Percentiles rank a stretch among this genome's conserved stretches.
These are phyloP conservation scores for Ophiostoma sp. DNA, from an alignment of 2,329 filamentous ascomycete species.

Conservation along the genomic window DNA sequence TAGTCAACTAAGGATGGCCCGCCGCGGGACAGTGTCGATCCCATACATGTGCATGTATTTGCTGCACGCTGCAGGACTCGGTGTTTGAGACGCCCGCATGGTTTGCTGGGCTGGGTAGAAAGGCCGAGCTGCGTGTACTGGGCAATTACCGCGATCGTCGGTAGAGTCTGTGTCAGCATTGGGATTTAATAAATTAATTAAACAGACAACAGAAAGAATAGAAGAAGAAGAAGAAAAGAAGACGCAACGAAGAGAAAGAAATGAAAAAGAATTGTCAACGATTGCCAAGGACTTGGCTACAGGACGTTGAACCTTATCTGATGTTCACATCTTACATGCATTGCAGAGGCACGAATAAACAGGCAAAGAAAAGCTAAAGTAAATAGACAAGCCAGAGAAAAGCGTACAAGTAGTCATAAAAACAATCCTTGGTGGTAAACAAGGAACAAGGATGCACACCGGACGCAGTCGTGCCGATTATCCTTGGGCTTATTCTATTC, in stretches of 20 bases:
- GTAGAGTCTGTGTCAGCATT: not conserved
- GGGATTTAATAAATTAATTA: no score
- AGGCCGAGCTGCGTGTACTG: not conserved
- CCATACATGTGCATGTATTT: not conserved
- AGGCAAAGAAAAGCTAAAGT: not conserved
- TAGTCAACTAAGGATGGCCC: not conserved
- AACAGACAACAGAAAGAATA: no score
- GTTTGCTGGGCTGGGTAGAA: not conserved
- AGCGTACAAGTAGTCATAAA: not conserved
- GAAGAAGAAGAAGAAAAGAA: not conserved
- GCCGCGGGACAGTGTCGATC: not conserved
- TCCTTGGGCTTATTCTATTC: not conserved
- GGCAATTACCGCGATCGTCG: not conserved
- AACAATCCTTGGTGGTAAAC: not conserved
- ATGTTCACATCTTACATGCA: not conserved
- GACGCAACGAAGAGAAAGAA: not conserved
- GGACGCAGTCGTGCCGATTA: not conserved
- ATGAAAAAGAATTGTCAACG: not conserved
- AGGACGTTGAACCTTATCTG: conserved; percentile 5
- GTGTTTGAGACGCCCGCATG: conserved; percentile 12
- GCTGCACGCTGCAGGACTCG: conserved; percentile 17
- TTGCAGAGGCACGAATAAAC: not conserved
- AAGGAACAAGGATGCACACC: not conserved
- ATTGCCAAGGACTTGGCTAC: conserved; percentile 3
- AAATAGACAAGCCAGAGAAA: not conserved